A percentile compares a stretch with the other conserved stretches of the same genome.
These are phyloP conservation scores for Russula olivacea DNA, from an alignment of 768 basidiomycete genomes.

Conservation along the genomic window DNA sequence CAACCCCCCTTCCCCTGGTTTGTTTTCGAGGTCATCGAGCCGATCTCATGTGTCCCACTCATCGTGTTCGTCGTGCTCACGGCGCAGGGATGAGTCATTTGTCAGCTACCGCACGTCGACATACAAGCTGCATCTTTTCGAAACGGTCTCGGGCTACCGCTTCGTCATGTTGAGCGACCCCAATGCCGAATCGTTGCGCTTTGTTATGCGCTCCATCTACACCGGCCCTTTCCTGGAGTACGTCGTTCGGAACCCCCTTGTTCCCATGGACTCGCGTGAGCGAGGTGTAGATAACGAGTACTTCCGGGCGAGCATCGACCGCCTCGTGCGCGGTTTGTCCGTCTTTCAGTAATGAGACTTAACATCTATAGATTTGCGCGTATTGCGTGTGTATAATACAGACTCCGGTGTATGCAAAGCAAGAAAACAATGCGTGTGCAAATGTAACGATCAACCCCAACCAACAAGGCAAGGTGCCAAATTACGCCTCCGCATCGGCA, in stretches of 20 bases:
- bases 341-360: conserved; percentile 35
- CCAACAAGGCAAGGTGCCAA: not conserved
- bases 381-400: conserved; percentile 16
- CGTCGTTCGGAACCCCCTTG: conserved; percentile 88
- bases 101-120: conserved; percentile 83
- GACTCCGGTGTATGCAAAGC: conserved; percentile 21
- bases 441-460: conserved; percentile 4
- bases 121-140: conserved; percentile 91
- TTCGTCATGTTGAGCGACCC: conserved; percentile 94
- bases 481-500: conserved; percentile 1
- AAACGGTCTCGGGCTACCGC: conserved; percentile 88
- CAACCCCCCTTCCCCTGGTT: not conserved
- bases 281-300: conserved; percentile 91
- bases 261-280: conserved; percentile 74
- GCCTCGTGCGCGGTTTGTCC: conserved; percentile 57
- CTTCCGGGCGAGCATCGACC: conserved; percentile 75
- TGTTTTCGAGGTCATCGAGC: not conserved
- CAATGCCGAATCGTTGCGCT: conserved; percentile 72
- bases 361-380: not conserved
- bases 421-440: conserved; percentile 21
- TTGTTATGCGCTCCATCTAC: conserved; percentile 83
- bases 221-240: conserved; percentile 91
- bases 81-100: conserved; percentile 81
- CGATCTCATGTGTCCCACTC: not conserved
- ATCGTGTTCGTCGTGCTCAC: not conserved